phyloP scores from a whole-genome alignment of 2,329 filamentous ascomycete species.

The Sclerotinia minor region DNA sequence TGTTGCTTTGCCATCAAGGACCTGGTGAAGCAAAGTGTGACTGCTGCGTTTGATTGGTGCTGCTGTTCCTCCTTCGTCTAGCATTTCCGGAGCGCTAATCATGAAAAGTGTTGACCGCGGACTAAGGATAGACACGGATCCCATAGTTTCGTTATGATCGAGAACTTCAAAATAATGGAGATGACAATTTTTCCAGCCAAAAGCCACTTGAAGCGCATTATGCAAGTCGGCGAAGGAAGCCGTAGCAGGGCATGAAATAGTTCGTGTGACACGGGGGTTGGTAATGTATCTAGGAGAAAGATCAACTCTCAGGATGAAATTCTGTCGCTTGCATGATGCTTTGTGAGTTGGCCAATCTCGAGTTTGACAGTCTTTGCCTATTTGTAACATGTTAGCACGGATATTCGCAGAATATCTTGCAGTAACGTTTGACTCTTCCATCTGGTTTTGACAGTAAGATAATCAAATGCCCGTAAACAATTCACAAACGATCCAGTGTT shows the following conservation, averaged over 20 bases:
- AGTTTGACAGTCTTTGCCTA: background rate
- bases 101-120: background rate
- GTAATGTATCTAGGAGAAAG: slow-evolving; percentile 24
- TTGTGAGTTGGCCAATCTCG: background rate
- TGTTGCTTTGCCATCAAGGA: background rate
- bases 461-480: background rate
- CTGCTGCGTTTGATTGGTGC: background rate
- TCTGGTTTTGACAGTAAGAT: background rate
- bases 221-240: slow-evolving; percentile 26
- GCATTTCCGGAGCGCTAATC: background rate
- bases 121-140: background rate
- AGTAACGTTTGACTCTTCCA: background rate
- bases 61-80: background rate
- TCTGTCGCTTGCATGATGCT: background rate
- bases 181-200: slow-evolving; percentile 20
- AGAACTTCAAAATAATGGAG: slow-evolving; percentile 22
- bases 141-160: slow-evolving; percentile 2
- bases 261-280: slow-evolving; percentile 26
- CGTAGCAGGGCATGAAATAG: slow-evolving; percentile 26
- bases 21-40: background rate
- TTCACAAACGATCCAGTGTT: background rate
- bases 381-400: background rate
- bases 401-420: too few relatives aligned
- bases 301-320: slow-evolving; percentile 26
- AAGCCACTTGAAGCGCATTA: slow-evolving; percentile 23